These are phyloP conservation scores for Ammopiptanthus mongolicus DNA, from an alignment of 306 rosid species.

Conservation along the genomic window DNA sequence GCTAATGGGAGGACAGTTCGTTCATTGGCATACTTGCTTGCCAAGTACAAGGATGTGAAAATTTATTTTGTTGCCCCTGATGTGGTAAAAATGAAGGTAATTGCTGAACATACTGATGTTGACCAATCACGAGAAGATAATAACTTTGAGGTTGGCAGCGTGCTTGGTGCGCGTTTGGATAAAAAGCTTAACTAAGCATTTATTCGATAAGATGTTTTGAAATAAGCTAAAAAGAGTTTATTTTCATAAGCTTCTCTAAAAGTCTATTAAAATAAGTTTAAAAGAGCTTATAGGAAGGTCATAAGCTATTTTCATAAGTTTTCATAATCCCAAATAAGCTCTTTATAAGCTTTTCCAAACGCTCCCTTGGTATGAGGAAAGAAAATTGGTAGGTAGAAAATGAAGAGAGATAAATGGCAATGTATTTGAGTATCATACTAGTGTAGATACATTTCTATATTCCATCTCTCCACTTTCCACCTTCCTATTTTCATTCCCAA, in stretches of 20 bases:
- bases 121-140: background rate
- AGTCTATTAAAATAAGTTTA: too few species aligned
- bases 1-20: conserved; percentile 90
- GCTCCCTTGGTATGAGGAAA: background rate
- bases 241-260: too few species aligned
- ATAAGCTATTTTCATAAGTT: too few species aligned
- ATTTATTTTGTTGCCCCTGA: conserved; percentile 76
- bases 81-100: conserved; percentile 85
- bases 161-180: too few species aligned
- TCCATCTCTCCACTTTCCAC: background rate
- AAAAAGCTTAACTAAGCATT: too few species aligned
- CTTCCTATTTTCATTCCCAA: background rate
- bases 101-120: background rate
- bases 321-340: too few species aligned
- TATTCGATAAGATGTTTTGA: too few species aligned
- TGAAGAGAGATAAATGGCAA: conserved; percentile 3
- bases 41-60: conserved; percentile 69
- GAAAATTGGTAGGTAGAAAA: background rate
- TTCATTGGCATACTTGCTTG: conserved; percentile 81
- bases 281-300: too few species aligned
- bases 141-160: background rate
- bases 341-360: too few species aligned
- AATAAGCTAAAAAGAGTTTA: too few species aligned
- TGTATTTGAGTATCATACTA: background rate
- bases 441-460: background rate